These are phyloP conservation scores for Arthrinium puccinioides DNA, from an alignment of 2,329 filamentous ascomycete species.

Conservation along the genomic window DNA sequence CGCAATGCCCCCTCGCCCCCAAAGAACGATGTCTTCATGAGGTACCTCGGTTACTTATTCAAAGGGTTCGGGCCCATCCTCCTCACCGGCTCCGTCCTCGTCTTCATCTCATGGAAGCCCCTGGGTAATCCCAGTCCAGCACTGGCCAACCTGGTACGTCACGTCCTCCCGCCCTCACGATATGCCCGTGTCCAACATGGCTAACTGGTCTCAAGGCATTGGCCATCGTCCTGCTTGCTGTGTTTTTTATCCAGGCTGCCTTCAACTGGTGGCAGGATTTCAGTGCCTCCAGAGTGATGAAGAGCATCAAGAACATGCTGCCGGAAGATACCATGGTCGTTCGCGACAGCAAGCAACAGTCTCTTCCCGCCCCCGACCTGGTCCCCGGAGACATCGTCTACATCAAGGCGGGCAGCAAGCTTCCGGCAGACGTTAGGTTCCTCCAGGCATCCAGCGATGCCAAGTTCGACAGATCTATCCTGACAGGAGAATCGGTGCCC, in stretches of 20 bases:
- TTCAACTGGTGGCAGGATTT: conserved; percentile 41
- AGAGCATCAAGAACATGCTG: conserved; percentile 36
- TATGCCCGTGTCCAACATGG: conserved; percentile 59
- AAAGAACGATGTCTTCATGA: conserved; percentile 34
- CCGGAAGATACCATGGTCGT: conserved; percentile 35
- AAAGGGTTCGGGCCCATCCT: conserved; percentile 40
- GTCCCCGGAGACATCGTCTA: conserved; percentile 39
- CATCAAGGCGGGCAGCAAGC: conserved; percentile 37
- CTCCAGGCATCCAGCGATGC: conserved; percentile 32
- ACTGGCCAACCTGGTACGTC: conserved; percentile 40
- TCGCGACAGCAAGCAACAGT: conserved; percentile 34
- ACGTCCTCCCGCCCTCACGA: conserved; percentile 57
- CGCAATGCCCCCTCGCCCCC: conserved; percentile 32
- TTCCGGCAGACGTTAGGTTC: conserved; percentile 40
- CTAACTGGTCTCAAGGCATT: conserved; percentile 46
- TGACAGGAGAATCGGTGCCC: conserved; percentile 28
- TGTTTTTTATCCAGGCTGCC: conserved; percentile 36
- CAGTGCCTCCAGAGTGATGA: conserved; percentile 38
- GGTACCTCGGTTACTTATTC: conserved; percentile 34
- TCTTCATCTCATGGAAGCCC: conserved; percentile 41
- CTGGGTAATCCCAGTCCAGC: conserved; percentile 33
- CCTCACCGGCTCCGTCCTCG: conserved; percentile 38
- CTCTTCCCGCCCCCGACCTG: conserved; percentile 32
- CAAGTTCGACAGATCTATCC: conserved; percentile 32
- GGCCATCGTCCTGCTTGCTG: conserved; percentile 37